These are phyloP conservation scores for Pestalotiopsis sp. DNA, from an alignment of 2,329 filamentous ascomycete genomes.

Conservation along the genomic window DNA sequence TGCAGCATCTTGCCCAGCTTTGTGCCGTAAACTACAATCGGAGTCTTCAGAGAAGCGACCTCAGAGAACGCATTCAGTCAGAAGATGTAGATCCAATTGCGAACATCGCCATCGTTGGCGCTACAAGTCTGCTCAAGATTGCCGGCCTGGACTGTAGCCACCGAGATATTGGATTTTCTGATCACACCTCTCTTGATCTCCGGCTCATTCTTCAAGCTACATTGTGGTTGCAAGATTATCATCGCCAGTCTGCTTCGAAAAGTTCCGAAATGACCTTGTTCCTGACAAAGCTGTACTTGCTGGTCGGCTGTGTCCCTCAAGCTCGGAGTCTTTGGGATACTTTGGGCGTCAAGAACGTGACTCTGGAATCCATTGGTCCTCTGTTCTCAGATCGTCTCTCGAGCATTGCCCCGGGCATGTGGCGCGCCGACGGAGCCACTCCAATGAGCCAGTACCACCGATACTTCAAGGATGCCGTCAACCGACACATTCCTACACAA, in stretches of 20 bases:
- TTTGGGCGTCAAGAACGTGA: slow-evolving; percentile 58
- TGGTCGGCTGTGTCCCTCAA: slow-evolving; percentile 51
- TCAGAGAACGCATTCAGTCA: slow-evolving; percentile 15
- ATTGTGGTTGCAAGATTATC: slow-evolving; percentile 47
- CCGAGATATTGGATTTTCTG: slow-evolving; percentile 18
- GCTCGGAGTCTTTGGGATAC: slow-evolving; percentile 52
- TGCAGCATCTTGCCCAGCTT: slow-evolving; percentile 21
- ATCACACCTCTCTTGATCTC: slow-evolving; percentile 26
- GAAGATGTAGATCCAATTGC: slow-evolving; percentile 25
- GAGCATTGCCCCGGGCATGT: slow-evolving; percentile 49
- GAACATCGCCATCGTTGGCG: slow-evolving; percentile 27
- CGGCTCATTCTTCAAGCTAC: slow-evolving; percentile 49
- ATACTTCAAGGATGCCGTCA: slow-evolving; percentile 48
- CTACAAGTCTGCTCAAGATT: slow-evolving; percentile 30
- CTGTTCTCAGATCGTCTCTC: slow-evolving; percentile 59
- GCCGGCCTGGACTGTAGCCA: slow-evolving; percentile 16
- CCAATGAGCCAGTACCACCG: slow-evolving; percentile 44
- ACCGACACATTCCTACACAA: slow-evolving; percentile 37
- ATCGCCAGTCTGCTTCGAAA: slow-evolving; percentile 41
- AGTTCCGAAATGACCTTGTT: slow-evolving; percentile 47
- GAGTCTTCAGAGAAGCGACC: slow-evolving; percentile 19
- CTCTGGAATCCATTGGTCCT: slow-evolving; percentile 58
- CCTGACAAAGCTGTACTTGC: slow-evolving; percentile 53
- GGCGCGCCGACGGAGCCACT: slow-evolving; percentile 23
- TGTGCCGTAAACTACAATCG: slow-evolving; percentile 24